These are phyloP conservation scores for Pseudocercospora fuligena DNA, from an alignment of 2,329 filamentous ascomycete species.

Conservation along the genomic window DNA sequence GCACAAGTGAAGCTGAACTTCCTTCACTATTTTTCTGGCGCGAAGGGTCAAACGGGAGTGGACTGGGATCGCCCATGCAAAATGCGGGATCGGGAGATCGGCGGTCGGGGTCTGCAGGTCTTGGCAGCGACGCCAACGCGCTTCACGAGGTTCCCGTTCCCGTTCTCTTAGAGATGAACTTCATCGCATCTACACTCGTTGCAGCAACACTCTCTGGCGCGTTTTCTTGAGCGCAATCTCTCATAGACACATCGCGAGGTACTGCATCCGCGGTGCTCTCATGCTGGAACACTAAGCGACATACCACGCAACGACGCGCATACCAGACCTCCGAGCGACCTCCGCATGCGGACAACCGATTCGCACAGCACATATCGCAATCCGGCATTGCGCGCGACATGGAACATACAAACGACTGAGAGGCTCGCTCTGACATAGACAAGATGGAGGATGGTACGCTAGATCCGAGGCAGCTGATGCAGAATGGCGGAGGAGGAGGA, in stretches of 20 bases:
- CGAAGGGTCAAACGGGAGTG: background rate
- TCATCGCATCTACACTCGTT: background rate
- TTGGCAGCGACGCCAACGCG: background rate
- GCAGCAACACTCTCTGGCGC: background rate
- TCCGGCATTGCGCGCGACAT: constrained; percentile 11
- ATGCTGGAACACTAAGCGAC: background rate
- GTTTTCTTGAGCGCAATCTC: background rate
- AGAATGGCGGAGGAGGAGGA: constrained; percentile 3
- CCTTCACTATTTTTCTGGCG: constrained; percentile 9
- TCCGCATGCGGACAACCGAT: constrained; percentile 17
- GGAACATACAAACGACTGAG: constrained; percentile 4
- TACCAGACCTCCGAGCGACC: constrained; percentile 15
- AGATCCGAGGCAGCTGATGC: constrained; percentile 21
- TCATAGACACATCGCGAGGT: background rate
- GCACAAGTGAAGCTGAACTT: constrained; percentile 21
- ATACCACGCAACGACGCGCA: constrained; percentile 2
- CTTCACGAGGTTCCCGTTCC: background rate
- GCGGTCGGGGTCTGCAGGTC: background rate
- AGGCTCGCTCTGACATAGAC: background rate
- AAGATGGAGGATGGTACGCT: constrained; percentile 21
- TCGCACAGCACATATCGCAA: background rate
- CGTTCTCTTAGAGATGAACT: background rate
- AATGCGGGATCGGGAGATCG: constrained; percentile 6
- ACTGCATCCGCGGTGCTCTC: background rate
- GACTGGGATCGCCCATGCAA: constrained; percentile 6